Conservation (phyloP, 78 protist species). For the Guillardia theta region DNA sequence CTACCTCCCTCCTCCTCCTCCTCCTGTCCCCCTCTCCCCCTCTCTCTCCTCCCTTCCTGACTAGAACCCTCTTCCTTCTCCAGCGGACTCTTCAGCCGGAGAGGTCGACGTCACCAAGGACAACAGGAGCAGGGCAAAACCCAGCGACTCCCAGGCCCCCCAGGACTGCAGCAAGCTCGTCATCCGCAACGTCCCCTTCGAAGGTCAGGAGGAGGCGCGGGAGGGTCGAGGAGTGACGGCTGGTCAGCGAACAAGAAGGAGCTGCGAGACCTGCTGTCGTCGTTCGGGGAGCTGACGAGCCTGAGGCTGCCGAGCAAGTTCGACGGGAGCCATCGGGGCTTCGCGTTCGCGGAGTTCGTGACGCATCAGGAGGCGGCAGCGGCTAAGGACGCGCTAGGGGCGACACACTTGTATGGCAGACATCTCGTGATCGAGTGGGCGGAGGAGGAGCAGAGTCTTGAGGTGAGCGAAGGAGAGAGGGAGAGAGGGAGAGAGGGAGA, state of each 20-base stretch:
- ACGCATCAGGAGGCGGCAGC: constrained; percentile 84
- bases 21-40: too few species aligned
- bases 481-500: neutral
- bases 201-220: constrained; percentile 67
- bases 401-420: constrained; percentile 93
- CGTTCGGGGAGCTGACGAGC: constrained; percentile 67
- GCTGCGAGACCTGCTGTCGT: constrained; percentile 68
- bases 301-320: constrained; percentile 85
- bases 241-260: constrained; percentile 62
- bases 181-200: constrained; percentile 92
- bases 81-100: too few species aligned
- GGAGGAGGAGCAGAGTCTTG: constrained; percentile 7
- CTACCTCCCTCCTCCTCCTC: too few species aligned
- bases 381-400: constrained; percentile 82
- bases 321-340: constrained; percentile 90
- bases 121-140: too few species aligned
- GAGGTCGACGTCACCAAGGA: too few species aligned
- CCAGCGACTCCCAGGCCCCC: too few species aligned
- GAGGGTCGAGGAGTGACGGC: neutral
- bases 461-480: neutral
- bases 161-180: too few species aligned
- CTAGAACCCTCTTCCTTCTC: too few species aligned
- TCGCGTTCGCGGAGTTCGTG: constrained; percentile 94
- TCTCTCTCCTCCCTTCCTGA: too few species aligned
- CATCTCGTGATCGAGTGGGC: constrained; percentile 57